Percentiles rank a stretch among this genome's conserved stretches.
These are phyloP conservation scores for Linnemannia exigua DNA, from an alignment of 192 early-diverging fungal species.

Conservation along the genomic window DNA sequence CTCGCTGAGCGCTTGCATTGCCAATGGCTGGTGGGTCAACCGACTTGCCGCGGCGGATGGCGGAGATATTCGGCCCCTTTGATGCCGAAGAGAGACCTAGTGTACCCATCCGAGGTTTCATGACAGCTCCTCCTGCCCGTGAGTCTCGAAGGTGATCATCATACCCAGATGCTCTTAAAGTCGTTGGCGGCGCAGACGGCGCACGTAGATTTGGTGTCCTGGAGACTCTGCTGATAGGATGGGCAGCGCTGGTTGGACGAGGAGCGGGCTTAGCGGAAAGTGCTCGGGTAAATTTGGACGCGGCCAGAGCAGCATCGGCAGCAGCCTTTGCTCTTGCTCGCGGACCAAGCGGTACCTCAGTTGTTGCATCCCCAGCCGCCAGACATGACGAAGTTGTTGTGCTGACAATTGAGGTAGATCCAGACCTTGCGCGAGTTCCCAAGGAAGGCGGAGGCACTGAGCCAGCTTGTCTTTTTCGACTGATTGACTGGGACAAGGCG, in stretches of 20 bases:
- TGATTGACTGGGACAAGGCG: neutral
- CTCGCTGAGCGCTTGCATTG: conserved; percentile 28
- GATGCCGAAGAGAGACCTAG: neutral
- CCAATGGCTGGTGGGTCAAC: conserved; percentile 14
- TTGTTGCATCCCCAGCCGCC: neutral
- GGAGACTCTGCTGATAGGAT: conserved; percentile 14
- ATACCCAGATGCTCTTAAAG: neutral
- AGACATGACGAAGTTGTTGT: neutral
- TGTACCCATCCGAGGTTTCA: conserved; percentile 12
- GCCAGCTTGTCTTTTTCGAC: conserved; percentile 30
- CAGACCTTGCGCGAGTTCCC: neutral
- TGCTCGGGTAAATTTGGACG: conserved; percentile 25
- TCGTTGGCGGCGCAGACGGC: neutral
- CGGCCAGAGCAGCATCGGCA: conserved; percentile 46
- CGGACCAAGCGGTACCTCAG: conserved; percentile 31
- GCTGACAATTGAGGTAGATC: conserved; percentile 8
- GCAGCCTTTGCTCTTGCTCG: conserved; percentile 54
- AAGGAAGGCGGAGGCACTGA: neutral
- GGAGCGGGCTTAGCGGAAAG: neutral
- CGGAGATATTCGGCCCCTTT: neutral
- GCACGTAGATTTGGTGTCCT: conserved; percentile 10
- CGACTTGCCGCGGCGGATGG: neutral
- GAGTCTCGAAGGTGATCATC: conserved; percentile 14
- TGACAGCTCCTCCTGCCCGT: conserved; percentile 33
- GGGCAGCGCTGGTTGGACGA: neutral